phyloP scores from a whole-genome alignment of 768 basidiomycete species.

The Pleurotus sapidus region DNA sequence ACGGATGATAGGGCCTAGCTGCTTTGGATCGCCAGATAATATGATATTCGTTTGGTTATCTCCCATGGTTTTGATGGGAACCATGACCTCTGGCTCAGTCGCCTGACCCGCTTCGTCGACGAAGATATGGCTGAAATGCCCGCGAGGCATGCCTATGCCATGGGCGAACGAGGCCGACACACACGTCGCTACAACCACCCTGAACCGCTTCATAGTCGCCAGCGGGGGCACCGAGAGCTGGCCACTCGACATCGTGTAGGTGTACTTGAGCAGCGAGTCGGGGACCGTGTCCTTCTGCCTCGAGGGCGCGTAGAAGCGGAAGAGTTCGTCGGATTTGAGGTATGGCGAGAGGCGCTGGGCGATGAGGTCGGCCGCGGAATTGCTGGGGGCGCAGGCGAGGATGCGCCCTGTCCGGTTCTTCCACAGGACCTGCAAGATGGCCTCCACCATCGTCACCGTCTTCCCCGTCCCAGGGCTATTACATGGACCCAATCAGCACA shows the following conservation, averaged over 20 bases:
- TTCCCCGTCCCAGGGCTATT: slow-evolving; percentile 64
- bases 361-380: slow-evolving; percentile 65
- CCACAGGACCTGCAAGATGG: slow-evolving; percentile 52
- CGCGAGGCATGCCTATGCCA: slow-evolving; percentile 43
- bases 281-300: slow-evolving; percentile 36
- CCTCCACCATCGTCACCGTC: slow-evolving; percentile 63
- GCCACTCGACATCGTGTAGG: slow-evolving; percentile 33
- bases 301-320: slow-evolving; percentile 52
- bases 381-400: slow-evolving; percentile 66
- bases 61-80: slow-evolving; percentile 50
- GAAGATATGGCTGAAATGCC: slow-evolving; percentile 61
- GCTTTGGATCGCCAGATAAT: slow-evolving; percentile 60
- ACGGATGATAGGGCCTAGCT: slow-evolving; percentile 57
- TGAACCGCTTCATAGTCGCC: slow-evolving; percentile 36
- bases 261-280: slow-evolving; percentile 32
- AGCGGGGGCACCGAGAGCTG: slow-evolving; percentile 45
- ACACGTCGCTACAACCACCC: slow-evolving; percentile 59
- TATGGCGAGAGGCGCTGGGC: slow-evolving; percentile 35
- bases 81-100: slow-evolving; percentile 56
- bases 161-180: slow-evolving; percentile 47
- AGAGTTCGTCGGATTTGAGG: slow-evolving; percentile 36
- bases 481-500: background rate
- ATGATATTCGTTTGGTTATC: slow-evolving; percentile 46
- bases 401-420: slow-evolving; percentile 40
- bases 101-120: slow-evolving; percentile 67